These are phyloP conservation scores for Chernovozyma aurita DNA, from an alignment of 1,139 yeast genomes.

Conservation along the genomic window DNA sequence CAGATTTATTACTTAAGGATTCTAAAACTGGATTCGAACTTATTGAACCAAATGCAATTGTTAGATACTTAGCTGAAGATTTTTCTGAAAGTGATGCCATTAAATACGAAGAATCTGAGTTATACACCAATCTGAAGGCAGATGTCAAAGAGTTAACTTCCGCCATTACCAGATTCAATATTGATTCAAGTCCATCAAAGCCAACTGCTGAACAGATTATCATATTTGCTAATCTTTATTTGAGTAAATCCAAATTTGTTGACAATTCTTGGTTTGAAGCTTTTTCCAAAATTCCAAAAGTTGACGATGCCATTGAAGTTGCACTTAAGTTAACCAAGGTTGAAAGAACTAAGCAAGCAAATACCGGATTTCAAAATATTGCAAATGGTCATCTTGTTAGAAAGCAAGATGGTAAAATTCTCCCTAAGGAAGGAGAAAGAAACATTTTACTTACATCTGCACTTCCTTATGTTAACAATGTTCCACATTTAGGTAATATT, in stretches of 20 bases:
- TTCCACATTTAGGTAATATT: constrained; percentile 96
- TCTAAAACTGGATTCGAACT: constrained; percentile 44
- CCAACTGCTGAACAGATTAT: constrained; percentile 40
- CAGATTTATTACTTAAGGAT: constrained; percentile 30
- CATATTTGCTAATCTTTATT: constrained; percentile 41
- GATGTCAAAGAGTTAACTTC: not conserved
- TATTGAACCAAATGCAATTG: constrained; percentile 79
- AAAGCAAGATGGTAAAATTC: constrained; percentile 26
- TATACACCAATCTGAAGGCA: constrained; percentile 15
- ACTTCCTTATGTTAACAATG: constrained; percentile 94
- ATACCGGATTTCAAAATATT: constrained; percentile 56
- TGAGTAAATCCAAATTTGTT: constrained; percentile 16
- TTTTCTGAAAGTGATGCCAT: constrained; percentile 26
- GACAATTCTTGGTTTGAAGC: constrained; percentile 35
- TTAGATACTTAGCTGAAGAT: constrained; percentile 57
- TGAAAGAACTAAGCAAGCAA: constrained; percentile 42
- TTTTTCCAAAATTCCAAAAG: constrained; percentile 32
- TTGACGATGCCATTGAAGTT: constrained; percentile 32
- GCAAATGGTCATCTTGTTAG: constrained; percentile 37
- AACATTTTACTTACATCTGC: constrained; percentile 93
- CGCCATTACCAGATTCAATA: not conserved
- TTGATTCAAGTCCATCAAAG: not conserved
- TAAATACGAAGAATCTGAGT: constrained; percentile 27
- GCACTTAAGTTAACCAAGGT: constrained; percentile 40
- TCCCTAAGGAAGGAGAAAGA: constrained; percentile 66